A percentile compares a stretch with the other conserved stretches of the same genome.
These are phyloP conservation scores for Colletotrichum navitas DNA, from an alignment of 2,329 filamentous ascomycete genomes.

Conservation along the genomic window DNA sequence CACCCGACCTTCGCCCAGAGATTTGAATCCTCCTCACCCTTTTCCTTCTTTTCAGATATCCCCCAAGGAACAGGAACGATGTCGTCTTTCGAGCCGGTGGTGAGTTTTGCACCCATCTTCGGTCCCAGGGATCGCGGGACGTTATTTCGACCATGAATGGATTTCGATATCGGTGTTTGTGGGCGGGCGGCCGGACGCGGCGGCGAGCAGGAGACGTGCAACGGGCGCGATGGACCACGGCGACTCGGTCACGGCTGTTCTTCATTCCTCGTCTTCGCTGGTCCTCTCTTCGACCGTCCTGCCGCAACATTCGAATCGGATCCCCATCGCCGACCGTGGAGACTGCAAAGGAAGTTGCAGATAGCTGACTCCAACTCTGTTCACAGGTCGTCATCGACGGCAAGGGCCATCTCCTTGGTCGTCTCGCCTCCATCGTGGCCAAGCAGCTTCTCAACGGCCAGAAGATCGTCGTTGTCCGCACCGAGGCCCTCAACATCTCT, in stretches of 20 bases:
- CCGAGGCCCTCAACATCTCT: conserved; percentile 99
- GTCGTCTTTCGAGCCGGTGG: conserved; percentile 78
- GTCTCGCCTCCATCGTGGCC: conserved; percentile 96
- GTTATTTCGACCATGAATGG: conserved; percentile 12
- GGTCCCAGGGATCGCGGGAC: neutral
- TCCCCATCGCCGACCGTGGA: neutral
- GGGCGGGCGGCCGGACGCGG: neutral
- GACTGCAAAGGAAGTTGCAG: conserved; percentile 2
- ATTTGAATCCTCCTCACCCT: conserved; percentile 43
- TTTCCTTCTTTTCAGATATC: conserved; percentile 39
- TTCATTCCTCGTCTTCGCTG: neutral
- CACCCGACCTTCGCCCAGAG: conserved; percentile 43
- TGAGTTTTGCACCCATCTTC: conserved; percentile 61
- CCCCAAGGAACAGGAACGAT: conserved; percentile 62
- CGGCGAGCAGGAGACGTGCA: neutral
- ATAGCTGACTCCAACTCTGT: conserved; percentile 49
- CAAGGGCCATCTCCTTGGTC: conserved; percentile 99
- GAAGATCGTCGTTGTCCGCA: conserved; percentile 99
- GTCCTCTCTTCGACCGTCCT: neutral
- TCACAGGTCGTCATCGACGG: conserved; percentile 96
- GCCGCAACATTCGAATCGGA: conserved; percentile 11
- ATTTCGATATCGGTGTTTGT: conserved; percentile 12
- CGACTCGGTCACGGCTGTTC: neutral
- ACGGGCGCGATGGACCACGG: neutral
- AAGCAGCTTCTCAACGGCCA: conserved; percentile 99